Percentiles rank a stretch among this genome's conserved stretches.
phyloP scores from a whole-genome alignment of 2,329 filamentous ascomycete species.

The Penicillium digitatum region DNA sequence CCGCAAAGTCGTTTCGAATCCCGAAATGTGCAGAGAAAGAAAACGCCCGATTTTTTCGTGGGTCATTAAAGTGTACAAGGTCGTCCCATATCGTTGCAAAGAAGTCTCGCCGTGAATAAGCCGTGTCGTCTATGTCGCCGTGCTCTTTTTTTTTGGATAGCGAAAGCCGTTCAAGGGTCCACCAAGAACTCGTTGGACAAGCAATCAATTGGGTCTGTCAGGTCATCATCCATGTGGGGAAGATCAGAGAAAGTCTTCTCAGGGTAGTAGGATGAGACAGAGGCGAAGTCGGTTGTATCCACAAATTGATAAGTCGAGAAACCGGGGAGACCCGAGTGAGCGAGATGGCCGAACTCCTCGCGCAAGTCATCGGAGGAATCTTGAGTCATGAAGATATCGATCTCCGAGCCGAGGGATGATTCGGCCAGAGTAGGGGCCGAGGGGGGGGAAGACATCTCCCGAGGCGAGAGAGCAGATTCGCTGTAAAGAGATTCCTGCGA shows the following conservation, averaged over 20 bases:
- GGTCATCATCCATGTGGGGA: slow-evolving; percentile 29
- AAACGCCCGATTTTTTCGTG: slow-evolving; percentile 16
- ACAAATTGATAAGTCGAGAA: slow-evolving; percentile 28
- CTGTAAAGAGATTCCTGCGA: slow-evolving; percentile 31
- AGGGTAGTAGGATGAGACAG: slow-evolving; percentile 32
- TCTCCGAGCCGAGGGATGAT: slow-evolving; percentile 35
- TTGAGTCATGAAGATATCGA: slow-evolving; percentile 42
- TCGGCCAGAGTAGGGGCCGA: slow-evolving; percentile 35
- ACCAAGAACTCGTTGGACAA: slow-evolving; percentile 39
- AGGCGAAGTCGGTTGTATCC: slow-evolving; percentile 29
- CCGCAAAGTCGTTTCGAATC: slow-evolving; percentile 9
- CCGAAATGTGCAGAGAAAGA: slow-evolving; percentile 8
- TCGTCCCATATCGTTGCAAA: slow-evolving; percentile 22
- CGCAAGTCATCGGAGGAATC: slow-evolving; percentile 28
- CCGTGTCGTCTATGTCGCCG: slow-evolving; percentile 12
- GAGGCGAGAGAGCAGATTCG: slow-evolving; percentile 28
- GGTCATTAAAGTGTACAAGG: slow-evolving; percentile 25
- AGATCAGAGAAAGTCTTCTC: slow-evolving; percentile 31
- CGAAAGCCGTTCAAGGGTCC: slow-evolving; percentile 23
- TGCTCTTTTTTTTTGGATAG: slow-evolving; percentile 6
- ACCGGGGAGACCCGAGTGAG: slow-evolving; percentile 28
- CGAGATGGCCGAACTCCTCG: slow-evolving; percentile 32
- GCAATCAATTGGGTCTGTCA: slow-evolving; percentile 38
- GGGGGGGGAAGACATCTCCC: slow-evolving; percentile 37
- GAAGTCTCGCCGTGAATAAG: slow-evolving; percentile 13